Evolutionary conservation across 352 stramenopile genomes (phyloP).

Genomic region (Nannochloropsis limnetica): DNA sequence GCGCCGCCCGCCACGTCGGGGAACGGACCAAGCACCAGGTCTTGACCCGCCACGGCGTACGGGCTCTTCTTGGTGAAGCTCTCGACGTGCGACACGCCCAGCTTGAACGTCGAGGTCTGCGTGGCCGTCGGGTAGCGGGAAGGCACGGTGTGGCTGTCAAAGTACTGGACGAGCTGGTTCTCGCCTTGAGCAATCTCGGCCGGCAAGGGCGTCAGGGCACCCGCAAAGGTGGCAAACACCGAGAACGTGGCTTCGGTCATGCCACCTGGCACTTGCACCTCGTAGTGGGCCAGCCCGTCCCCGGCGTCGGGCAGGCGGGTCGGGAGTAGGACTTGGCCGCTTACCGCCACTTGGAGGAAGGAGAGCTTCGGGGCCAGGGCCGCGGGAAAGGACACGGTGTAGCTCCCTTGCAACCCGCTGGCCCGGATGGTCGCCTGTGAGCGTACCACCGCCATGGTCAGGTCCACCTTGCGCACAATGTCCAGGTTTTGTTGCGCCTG

Average conservation of each 20-base stretch:
- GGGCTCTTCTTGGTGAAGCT: not conserved
- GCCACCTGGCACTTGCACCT: not conserved
- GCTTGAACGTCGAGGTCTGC: slow-evolving; percentile 25
- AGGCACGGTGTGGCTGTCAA: slow-evolving; percentile 13
- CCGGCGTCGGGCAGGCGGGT: not conserved
- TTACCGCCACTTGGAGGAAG: slow-evolving; percentile 5
- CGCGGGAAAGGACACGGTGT: not conserved
- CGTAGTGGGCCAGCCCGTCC: not conserved
- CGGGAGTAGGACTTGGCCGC: not conserved
- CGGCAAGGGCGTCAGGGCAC: not conserved
- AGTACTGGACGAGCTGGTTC: slow-evolving; percentile 26
- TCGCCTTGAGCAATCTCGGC: not conserved
- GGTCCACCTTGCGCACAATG: not conserved
- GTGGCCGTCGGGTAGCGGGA: slow-evolving; percentile 22
- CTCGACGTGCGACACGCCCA: slow-evolving; percentile 15
- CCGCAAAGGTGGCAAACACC: not conserved
- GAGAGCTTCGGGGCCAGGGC: not conserved
- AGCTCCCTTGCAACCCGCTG: slow-evolving; percentile 1
- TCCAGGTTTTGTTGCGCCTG: slow-evolving; percentile 33
- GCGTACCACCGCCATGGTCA: not conserved
- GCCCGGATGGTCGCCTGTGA: not conserved
- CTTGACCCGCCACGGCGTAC: not conserved
- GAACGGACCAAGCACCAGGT: not conserved
- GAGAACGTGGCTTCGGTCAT: not conserved
- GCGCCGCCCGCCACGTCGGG: not conserved